Conservation (phyloP, 164 flowering plant species). For the Chimonanthus salicifolius region DNA sequence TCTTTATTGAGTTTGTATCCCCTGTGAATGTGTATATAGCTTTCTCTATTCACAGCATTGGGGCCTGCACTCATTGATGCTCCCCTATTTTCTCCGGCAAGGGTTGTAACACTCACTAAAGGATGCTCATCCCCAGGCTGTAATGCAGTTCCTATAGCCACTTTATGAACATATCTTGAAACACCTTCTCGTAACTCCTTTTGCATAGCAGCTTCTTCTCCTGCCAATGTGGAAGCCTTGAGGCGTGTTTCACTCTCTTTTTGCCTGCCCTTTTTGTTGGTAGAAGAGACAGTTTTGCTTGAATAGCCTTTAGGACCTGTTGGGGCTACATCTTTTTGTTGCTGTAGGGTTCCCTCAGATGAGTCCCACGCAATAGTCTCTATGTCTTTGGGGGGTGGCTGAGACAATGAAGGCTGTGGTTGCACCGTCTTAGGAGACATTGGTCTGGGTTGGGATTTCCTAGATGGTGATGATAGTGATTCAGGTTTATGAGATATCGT, state of each 20-base stretch:
- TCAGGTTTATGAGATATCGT: background rate
- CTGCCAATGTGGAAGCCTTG: conserved; percentile 12
- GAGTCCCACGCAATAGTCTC: background rate
- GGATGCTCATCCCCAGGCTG: conserved; percentile 23
- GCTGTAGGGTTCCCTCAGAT: background rate
- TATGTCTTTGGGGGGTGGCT: background rate
- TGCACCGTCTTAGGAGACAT: background rate
- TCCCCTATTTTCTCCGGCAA: conserved; percentile 83
- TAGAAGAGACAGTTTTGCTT: conserved; percentile 6
- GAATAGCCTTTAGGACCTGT: conserved; percentile 10
- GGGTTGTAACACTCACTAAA: conserved; percentile 35
- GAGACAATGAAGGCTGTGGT: conserved; percentile 3
- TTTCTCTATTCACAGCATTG: conserved; percentile 33
- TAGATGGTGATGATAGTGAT: background rate
- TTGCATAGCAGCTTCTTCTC: conserved; percentile 22
- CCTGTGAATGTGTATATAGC: conserved; percentile 45
- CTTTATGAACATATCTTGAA: conserved; percentile 31
- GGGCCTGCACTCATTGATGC: conserved; percentile 54
- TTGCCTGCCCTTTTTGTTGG: conserved; percentile 10
- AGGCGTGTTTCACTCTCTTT: conserved; percentile 13
- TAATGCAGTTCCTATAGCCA: conserved; percentile 21
- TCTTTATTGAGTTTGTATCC: conserved; percentile 52
- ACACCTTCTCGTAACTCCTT: conserved; percentile 38
- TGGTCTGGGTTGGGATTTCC: background rate
- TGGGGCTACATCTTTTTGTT: conserved; percentile 12